These are phyloP conservation scores for Aspergillus taichungensis DNA, from an alignment of 495 filamentous ascomycete genomes.

Conservation along the genomic window DNA sequence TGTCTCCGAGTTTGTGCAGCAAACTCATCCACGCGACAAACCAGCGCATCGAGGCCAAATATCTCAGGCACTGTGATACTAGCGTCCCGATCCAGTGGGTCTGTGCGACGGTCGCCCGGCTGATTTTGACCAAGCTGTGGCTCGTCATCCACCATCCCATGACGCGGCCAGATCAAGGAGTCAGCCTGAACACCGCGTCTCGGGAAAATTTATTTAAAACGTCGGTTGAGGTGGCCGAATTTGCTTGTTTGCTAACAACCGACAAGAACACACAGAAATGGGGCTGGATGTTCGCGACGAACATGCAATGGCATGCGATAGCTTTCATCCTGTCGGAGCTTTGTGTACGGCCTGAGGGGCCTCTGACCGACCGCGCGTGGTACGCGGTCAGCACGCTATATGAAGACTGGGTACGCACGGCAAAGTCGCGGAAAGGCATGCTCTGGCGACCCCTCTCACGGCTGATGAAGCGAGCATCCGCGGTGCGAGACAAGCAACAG, in stretches of 20 bases:
- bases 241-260: slow-evolving; percentile 51
- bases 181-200: slow-evolving; percentile 44
- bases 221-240: slow-evolving; percentile 69
- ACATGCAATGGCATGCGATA: slow-evolving; percentile 76
- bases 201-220: slow-evolving; percentile 67
- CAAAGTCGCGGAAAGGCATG: slow-evolving; percentile 49
- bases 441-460: slow-evolving; percentile 69
- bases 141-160: slow-evolving; percentile 54
- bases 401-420: slow-evolving; percentile 39
- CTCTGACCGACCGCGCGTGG: slow-evolving; percentile 76
- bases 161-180: slow-evolving; percentile 26
- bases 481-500: slow-evolving; percentile 23
- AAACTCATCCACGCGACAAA: slow-evolving; percentile 55
- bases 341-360: slow-evolving; percentile 57
- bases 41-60: slow-evolving; percentile 48
- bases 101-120: slow-evolving; percentile 55
- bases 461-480: slow-evolving; percentile 56
- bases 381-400: slow-evolving; percentile 56
- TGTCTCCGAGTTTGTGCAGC: slow-evolving; percentile 44
- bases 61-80: slow-evolving; percentile 55
- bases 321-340: slow-evolving; percentile 68
- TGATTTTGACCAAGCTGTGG: slow-evolving; percentile 63
- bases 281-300: slow-evolving; percentile 75
- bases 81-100: slow-evolving; percentile 60
- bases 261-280: slow-evolving; percentile 55